Conservation (phyloP, 83 land plant species). For the Thuja plicata region DNA sequence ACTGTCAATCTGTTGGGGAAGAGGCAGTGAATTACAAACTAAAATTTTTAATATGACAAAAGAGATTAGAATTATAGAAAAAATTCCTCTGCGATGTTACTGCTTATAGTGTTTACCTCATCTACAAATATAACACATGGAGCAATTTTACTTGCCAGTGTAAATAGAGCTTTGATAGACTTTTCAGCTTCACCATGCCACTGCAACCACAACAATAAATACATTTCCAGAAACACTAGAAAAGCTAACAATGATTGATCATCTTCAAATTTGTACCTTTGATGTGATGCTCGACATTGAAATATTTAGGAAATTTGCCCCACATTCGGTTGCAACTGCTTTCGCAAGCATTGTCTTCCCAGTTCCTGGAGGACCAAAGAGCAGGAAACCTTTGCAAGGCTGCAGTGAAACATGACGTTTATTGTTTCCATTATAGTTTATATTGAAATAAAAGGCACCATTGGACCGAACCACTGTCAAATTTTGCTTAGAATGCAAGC, state of each 20-base stretch:
- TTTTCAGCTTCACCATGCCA: constrained; percentile 94
- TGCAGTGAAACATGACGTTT: constrained; percentile 17
- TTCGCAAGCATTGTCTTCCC: constrained; percentile 95
- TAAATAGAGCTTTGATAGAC: constrained; percentile 81
- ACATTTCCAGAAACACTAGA: background rate
- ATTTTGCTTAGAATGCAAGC: background rate
- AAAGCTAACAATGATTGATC: background rate
- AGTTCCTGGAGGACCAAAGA: constrained; percentile 93
- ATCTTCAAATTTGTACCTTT: constrained; percentile 41
- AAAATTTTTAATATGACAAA: background rate
- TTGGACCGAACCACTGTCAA: background rate
- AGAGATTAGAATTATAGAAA: background rate
- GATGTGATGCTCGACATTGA: constrained; percentile 86
- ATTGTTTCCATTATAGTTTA: background rate
- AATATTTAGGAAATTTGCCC: constrained; percentile 86
- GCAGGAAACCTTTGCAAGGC: constrained; percentile 91
- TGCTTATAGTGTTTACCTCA: constrained; percentile 48
- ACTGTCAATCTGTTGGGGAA: constrained; percentile 73
- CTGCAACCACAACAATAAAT: constrained; percentile 22
- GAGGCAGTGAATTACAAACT: background rate
- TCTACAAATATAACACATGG: constrained; percentile 88
- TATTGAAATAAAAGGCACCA: background rate
- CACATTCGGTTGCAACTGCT: constrained; percentile 92
- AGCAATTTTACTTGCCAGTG: constrained; percentile 84
- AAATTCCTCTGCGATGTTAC: background rate